Percentiles rank a stretch among this genome's conserved stretches.
These are phyloP conservation scores for Cercospora janseana DNA, from an alignment of 2,329 filamentous ascomycete genomes.

Conservation along the genomic window DNA sequence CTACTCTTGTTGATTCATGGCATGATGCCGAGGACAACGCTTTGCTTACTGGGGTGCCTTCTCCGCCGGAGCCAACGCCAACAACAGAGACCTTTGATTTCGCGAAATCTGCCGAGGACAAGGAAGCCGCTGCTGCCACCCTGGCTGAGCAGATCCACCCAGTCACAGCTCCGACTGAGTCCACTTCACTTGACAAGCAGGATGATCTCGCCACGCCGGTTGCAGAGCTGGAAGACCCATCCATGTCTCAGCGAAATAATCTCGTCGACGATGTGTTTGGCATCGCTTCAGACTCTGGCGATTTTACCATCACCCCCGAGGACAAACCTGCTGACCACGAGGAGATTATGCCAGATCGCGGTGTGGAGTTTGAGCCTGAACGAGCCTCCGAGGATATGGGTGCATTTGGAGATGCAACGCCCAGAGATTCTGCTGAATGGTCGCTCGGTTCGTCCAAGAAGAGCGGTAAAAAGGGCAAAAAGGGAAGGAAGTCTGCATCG, in stretches of 20 bases:
- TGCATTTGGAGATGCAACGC: conserved; percentile 17
- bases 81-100: background rate
- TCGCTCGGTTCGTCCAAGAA: conserved; percentile 21
- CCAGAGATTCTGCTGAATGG: conserved; percentile 16
- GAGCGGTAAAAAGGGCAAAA: conserved; percentile 26
- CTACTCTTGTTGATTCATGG: conserved; percentile 7
- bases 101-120: background rate
- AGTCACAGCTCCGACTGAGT: background rate
- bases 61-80: background rate
- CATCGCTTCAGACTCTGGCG: conserved; percentile 9
- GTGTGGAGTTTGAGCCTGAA: conserved; percentile 20
- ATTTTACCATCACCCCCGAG: conserved; percentile 8
- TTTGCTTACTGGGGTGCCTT: background rate
- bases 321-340: conserved; percentile 3
- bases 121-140: background rate
- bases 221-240: background rate
- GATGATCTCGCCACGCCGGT: background rate
- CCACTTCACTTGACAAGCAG: conserved; percentile 7
- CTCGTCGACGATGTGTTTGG: conserved; percentile 19
- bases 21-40: conserved; percentile 12
- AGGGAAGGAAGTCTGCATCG: conserved; percentile 13
- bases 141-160: background rate
- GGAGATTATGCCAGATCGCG: conserved; percentile 15
- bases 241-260: conserved; percentile 7
- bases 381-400: conserved; percentile 23